Conservation (phyloP, 352 stramenopile species). For the Blastocystis sp. region DNA sequence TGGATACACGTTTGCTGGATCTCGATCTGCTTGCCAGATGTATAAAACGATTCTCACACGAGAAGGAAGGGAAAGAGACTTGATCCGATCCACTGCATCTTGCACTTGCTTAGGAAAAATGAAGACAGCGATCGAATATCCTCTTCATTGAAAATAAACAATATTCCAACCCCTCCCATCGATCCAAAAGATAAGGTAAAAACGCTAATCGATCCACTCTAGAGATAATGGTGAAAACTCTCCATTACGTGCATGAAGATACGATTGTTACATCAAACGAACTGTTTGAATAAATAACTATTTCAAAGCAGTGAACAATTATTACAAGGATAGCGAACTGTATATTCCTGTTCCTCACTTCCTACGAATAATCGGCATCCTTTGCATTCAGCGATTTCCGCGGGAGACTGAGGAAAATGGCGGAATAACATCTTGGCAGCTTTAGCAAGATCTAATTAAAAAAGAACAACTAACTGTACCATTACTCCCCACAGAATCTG, state of each 20-base stretch:
- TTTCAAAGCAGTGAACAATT: background rate
- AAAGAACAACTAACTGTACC: background rate
- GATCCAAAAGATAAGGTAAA: background rate
- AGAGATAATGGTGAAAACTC: background rate
- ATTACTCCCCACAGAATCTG: background rate
- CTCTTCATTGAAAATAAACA: background rate
- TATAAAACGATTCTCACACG: conserved; percentile 32
- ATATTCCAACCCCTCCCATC: background rate
- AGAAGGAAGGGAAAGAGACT: background rate
- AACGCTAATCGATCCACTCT: conserved; percentile 28
- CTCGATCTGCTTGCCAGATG: background rate
- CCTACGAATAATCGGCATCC: conserved; percentile 12
- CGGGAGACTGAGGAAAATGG: background rate
- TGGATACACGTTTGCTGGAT: conserved; percentile 10
- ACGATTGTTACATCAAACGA: conserved; percentile 30
- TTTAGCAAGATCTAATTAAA: background rate
- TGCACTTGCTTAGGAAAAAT: background rate
- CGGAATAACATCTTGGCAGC: background rate
- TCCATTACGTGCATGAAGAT: background rate
- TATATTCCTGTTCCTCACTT: background rate
- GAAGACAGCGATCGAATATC: background rate
- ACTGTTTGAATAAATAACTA: background rate
- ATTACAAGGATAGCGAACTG: conserved; percentile 10
- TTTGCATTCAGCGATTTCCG: background rate
- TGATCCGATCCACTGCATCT: background rate